Evolutionary conservation across 2,329 filamentous ascomycete species (phyloP), one percentile per base, ranked within the genome.

Genomic region (Xylariomycetidae sp.): DNA sequence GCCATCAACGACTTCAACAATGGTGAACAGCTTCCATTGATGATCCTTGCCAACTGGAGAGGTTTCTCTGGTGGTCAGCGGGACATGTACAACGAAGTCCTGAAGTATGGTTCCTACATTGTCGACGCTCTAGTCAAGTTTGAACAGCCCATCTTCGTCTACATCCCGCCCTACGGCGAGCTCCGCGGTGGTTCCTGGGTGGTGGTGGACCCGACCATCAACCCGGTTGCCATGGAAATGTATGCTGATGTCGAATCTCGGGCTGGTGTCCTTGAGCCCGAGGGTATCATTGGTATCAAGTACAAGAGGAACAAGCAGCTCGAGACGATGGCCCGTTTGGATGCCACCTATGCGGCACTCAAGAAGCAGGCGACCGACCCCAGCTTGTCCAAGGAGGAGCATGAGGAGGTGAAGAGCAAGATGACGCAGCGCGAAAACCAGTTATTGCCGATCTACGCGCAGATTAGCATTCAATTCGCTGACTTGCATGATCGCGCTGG

Each of bases 31-130:
- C 74, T 98, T 56, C 92, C 92, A 37, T 71, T 98, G 47, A 96
- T 98, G 88, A 98, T 98, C 59, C 79, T 98, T 45, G 92, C 92
- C 66, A 98, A 98, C 76, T 98, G 92, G 92, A 83, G 92, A 79
- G 92, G 92, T 72, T 98, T 98, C 86, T 98, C 92, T 49, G 92
- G 92, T 71, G 92, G 92, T 46, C 92, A 98, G 68, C 87, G 90
- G 50, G 92, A 98, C 67, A 98, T 98, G 92, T 98, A 93, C 79
- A 95, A 96, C 69, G 92, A 98, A 68, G 92, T 98, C 12, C 79
- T 98, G 64, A 98, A 98, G 74, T 98, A 98, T 57, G 92, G 92
- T 58, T 95, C 90, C 13, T 96, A 92, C 75, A 98, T 98, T 57
- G 92, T 98, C 49, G 92, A 98, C 56, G 90, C 90, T 35, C 82